phyloP scores from a whole-genome alignment of 2,329 filamentous ascomycete genomes.

The Ilyonectria sp. region DNA sequence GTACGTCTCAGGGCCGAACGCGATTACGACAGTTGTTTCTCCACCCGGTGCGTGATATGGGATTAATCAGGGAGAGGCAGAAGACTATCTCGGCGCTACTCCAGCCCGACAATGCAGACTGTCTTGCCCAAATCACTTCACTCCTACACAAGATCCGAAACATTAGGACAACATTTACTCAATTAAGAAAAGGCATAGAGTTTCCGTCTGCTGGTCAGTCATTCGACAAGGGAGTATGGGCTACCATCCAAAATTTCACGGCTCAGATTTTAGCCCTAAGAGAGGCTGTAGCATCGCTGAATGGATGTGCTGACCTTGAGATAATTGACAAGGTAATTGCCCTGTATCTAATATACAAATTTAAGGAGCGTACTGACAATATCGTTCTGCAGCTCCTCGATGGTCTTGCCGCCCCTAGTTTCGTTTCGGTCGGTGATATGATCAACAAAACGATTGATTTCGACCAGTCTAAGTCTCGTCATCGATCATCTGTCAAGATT shows the following conservation, averaged over 20 bases:
- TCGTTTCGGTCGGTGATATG: conserved; percentile 78
- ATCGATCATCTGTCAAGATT: conserved; percentile 79
- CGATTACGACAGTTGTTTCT: conserved; percentile 86
- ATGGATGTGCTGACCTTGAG: conserved; percentile 32
- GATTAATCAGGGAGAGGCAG: conserved; percentile 80
- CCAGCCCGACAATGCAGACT: conserved; percentile 75
- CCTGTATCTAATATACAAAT: background rate
- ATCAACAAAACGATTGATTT: conserved; percentile 87
- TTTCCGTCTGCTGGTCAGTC: conserved; percentile 62
- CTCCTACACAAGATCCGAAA: conserved; percentile 82
- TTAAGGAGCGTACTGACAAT: conserved; percentile 19
- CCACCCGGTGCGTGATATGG: conserved; percentile 79
- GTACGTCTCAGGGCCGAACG: conserved; percentile 83
- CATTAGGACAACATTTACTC: conserved; percentile 76
- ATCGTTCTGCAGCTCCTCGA: conserved; percentile 66
- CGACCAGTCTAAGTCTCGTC: conserved; percentile 78
- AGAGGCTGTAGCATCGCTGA: conserved; percentile 64
- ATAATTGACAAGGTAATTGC: conserved; percentile 60
- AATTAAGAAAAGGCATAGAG: conserved; percentile 84
- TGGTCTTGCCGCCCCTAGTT: conserved; percentile 69
- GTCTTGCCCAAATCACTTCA: conserved; percentile 69
- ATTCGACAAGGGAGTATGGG: conserved; percentile 80
- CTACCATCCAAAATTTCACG: conserved; percentile 79
- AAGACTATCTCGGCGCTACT: conserved; percentile 77
- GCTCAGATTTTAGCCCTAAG: conserved; percentile 79